Conservation (phyloP, 257 asterid species). For the Jasminum sambac region DNA sequence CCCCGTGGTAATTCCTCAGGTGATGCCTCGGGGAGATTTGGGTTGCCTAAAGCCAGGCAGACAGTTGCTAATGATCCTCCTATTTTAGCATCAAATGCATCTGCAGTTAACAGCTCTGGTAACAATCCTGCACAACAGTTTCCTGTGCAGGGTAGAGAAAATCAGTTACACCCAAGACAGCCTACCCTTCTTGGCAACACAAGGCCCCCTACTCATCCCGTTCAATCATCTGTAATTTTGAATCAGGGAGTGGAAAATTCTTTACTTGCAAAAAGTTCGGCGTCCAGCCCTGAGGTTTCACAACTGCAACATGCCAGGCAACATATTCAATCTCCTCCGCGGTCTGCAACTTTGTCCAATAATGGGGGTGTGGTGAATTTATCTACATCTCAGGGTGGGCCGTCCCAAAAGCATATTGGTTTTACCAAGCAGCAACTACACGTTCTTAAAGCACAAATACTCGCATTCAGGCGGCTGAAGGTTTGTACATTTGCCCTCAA, state of each 20-base stretch:
- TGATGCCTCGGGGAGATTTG: constrained; percentile 80
- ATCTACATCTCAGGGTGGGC: constrained; percentile 57
- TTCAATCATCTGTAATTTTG: constrained; percentile 49
- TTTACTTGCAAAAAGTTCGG: constrained; percentile 44
- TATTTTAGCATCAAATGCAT: constrained; percentile 43
- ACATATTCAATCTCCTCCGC: constrained; percentile 58
- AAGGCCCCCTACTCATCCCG: constrained; percentile 54
- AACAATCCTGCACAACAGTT: constrained; percentile 61
- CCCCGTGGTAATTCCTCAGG: constrained; percentile 80
- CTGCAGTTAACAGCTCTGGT: constrained; percentile 45
- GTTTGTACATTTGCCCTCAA: constrained; percentile 41
- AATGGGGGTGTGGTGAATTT: constrained; percentile 59
- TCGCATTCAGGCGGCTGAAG: constrained; percentile 97
- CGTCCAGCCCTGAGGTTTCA: constrained; percentile 47
- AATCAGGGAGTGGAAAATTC: constrained; percentile 68
- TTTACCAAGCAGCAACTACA: constrained; percentile 93
- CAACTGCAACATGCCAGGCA: constrained; percentile 64
- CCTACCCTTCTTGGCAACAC: constrained; percentile 57
- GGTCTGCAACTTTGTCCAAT: constrained; percentile 53
- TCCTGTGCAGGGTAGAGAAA: constrained; percentile 65
- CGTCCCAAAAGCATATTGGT: constrained; percentile 58
- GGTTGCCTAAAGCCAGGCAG: constrained; percentile 77
- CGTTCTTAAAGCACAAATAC: constrained; percentile 97
- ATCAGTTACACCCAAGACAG: constrained; percentile 75
- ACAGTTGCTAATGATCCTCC: constrained; percentile 56